Evolutionary conservation across 768 basidiomycete genomes (phyloP).

Genomic region (Suillus luteus): DNA sequence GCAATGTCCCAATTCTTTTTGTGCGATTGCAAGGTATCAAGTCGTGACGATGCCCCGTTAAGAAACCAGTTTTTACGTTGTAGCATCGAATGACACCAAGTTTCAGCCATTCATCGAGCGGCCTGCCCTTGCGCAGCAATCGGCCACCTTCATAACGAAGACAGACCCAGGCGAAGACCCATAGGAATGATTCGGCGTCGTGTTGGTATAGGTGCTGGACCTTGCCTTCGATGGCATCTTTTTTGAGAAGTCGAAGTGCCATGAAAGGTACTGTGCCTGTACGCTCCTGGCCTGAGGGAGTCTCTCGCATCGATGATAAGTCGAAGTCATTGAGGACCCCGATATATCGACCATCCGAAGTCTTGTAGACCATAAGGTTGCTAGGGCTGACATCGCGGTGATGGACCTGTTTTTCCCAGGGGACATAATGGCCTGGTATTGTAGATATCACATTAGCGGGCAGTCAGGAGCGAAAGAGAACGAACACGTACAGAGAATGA

Average conservation of each 20-base stretch:
- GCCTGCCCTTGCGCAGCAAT: neutral
- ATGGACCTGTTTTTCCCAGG: neutral
- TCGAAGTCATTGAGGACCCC: slow-evolving; percentile 18
- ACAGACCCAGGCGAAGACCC: slow-evolving; percentile 6
- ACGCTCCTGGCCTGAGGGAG: neutral
- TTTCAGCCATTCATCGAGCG: neutral
- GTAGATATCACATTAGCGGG: no score
- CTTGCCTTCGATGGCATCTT: neutral
- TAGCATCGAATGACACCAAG: neutral
- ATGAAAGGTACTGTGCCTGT: slow-evolving; percentile 18
- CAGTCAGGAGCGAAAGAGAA: no score
- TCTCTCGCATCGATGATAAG: neutral
- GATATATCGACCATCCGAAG: neutral
- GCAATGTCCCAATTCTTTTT: neutral
- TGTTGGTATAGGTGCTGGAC: neutral
- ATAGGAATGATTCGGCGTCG: slow-evolving; percentile 1
- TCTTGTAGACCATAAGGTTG: slow-evolving; percentile 14
- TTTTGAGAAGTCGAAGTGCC: slow-evolving; percentile 6
- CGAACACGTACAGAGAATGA: no score
- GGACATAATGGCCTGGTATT: slow-evolving; percentile 9
- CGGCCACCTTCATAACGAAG: neutral
- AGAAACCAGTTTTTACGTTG: neutral
- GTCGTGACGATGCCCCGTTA: neutral
- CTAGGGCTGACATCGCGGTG: slow-evolving; percentile 11
- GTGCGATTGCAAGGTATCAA: neutral